Base-by-base conservation (phyloP, 2,329 filamentous ascomycete genomes). In the Hymenoscyphus fraxineus region DNA sequence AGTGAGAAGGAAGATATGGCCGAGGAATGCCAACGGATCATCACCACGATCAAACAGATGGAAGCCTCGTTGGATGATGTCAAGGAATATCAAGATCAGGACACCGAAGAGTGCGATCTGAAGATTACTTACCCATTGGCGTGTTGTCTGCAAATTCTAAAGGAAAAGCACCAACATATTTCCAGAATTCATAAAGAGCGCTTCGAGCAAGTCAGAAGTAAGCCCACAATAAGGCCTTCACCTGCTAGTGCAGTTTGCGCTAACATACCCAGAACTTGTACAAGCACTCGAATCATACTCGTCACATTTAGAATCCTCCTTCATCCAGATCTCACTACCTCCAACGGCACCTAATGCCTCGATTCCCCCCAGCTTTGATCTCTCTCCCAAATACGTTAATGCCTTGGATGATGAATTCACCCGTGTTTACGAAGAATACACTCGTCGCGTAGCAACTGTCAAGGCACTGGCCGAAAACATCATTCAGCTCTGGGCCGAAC, bases 371-470 rank as follows among this genome's bases (percentile, higher is more conserved):
- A 90, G 84, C 61, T 98, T 99, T 76, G 93, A 98, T 73, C 86
- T 99, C n/a, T 97, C 94, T 0, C 88, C 91, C 0, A 83, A 89
- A 4, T 99, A 98, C 73, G 91, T 97, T 61, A 86, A 91, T 67
- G 88, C 89, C 64, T 85, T 99, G 22, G 94, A 99, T 75, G 83
- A 85, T 62, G 95, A 99, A 77, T 99, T 98, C 75, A 92, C 92
- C 12, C 87, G 93, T 66, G 92, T 99, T 22, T 98, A 98, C 77
- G 93, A 98, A 73, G 96, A 99, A 79, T 99, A 98, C 78, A 92
- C 89, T 55, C 90, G 88, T 69, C 91, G 95, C 58, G 83, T 97
- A 56, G 84, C 85, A 38, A 86, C 85, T 0, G 93, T 98, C 15
- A 87, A 92, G 76, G 79, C 87, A 22, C 78, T 92, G 2, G 88